Percentiles rank a stretch among this genome's conserved stretches.
Evolutionary conservation across 495 filamentous ascomycete species (phyloP).

Genomic region (Cercophora newfieldiana): DNA sequence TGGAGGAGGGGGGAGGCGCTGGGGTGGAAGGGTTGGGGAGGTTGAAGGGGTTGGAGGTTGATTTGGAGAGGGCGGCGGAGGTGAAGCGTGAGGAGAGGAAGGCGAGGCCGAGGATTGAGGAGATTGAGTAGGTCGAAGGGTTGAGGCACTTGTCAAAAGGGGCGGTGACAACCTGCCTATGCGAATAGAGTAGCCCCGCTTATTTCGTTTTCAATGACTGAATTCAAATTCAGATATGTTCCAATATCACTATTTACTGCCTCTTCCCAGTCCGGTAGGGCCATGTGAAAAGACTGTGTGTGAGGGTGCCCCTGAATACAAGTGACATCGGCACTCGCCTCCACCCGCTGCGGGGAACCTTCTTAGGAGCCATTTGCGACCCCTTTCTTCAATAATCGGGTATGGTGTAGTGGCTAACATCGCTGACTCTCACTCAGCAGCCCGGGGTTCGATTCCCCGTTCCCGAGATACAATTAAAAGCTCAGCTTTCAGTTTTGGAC

Average conservation of each 20-base stretch:
- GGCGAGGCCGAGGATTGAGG: constrained; percentile 44
- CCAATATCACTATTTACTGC: no score
- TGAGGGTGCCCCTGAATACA: no score
- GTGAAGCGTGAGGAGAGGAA: constrained; percentile 13
- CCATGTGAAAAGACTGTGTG: no score
- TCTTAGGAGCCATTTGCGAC: background rate
- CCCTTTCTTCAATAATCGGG: background rate
- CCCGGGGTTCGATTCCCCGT: constrained; percentile 12
- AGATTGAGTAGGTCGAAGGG: constrained; percentile 38
- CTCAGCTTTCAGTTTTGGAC: background rate
- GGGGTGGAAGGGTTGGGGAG: constrained; percentile 29
- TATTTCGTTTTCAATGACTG: no score
- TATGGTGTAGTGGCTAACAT: constrained; percentile 12
- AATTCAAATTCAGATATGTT: no score
- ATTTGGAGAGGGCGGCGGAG: constrained; percentile 22
- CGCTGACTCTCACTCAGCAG: constrained; percentile 12
- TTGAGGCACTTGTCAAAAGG: background rate
- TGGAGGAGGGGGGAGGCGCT: constrained; percentile 9
- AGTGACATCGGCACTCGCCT: background rate
- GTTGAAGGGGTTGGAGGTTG: constrained; percentile 48
- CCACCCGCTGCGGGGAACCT: background rate
- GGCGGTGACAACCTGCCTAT: background rate
- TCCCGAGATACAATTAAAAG: constrained; percentile 4
- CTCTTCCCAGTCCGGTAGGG: no score
- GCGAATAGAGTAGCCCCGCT: no score